Percentiles rank a stretch among this genome's conserved stretches.
Conservation (phyloP, 352 stramenopile species). For the Pythium plurisporium region DNA sequence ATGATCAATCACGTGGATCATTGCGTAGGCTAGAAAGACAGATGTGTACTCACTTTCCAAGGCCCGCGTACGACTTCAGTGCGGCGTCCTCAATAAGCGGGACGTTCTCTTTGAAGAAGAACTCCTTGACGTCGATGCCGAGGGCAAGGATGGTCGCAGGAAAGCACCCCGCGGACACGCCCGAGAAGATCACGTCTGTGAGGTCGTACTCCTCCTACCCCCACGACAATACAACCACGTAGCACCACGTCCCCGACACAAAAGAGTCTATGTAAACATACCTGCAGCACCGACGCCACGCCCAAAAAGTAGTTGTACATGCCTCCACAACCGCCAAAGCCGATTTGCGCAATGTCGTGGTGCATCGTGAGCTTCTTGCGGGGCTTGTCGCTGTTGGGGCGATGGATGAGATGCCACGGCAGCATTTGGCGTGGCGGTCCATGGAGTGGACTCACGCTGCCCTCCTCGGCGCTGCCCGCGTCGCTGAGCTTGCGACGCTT, state of each 20-base stretch:
- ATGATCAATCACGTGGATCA: not conserved
- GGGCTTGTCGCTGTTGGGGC: constrained; percentile 16
- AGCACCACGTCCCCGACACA: too few relatives aligned
- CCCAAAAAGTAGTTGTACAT: constrained; percentile 89
- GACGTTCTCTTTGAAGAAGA: constrained; percentile 83
- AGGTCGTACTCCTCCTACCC: constrained; percentile 69
- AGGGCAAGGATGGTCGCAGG: constrained; percentile 59
- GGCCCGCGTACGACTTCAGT: constrained; percentile 44
- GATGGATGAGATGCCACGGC: constrained; percentile 33
- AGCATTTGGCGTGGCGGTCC: constrained; percentile 13
- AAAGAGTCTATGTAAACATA: constrained; percentile 5
- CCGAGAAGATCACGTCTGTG: constrained; percentile 66
- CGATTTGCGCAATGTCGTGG: constrained; percentile 61
- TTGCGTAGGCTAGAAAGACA: not conserved
- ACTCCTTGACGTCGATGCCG: constrained; percentile 67
- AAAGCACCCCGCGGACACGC: constrained; percentile 73
- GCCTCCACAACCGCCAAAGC: constrained; percentile 74
- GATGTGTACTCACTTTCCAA: constrained; percentile 43
- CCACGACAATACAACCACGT: too few relatives aligned
- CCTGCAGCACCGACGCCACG: constrained; percentile 67
- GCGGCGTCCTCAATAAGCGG: constrained; percentile 64
- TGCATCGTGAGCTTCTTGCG: constrained; percentile 54
- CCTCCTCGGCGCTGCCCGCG: not conserved
- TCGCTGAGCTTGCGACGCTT: constrained; percentile 19
- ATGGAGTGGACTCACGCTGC: constrained; percentile 9